A percentile compares a stretch with the other conserved stretches of the same genome.
Evolutionary conservation across 2,329 filamentous ascomycete species (phyloP).

Genomic region (Calonectria hawksworthii): DNA sequence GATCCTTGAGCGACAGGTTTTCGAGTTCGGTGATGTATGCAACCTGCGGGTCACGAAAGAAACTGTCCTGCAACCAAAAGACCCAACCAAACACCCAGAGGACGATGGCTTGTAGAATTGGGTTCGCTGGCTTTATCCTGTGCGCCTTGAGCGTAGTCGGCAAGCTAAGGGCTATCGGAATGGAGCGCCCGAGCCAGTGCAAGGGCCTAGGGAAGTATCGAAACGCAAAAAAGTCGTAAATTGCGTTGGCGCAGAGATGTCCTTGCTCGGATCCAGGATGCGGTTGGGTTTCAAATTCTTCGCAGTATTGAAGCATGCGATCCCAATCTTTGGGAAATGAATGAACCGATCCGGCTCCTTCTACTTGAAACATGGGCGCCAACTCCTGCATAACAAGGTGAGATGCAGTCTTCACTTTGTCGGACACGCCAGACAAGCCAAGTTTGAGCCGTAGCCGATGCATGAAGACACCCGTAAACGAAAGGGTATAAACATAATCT

Average conservation of each 20-base stretch:
- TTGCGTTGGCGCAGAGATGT: neutral
- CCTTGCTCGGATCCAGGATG: slow-evolving; percentile 2
- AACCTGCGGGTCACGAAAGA: neutral
- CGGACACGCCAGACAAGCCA: slow-evolving; percentile 10
- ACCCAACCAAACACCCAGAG: neutral
- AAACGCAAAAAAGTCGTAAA: slow-evolving; percentile 24
- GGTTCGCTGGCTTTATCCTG: slow-evolving; percentile 4
- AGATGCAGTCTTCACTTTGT: slow-evolving; percentile 21
- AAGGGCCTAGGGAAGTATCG: slow-evolving; percentile 17
- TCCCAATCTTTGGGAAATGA: slow-evolving; percentile 18
- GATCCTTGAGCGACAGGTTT: neutral
- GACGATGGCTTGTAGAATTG: neutral
- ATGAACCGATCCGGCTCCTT: neutral
- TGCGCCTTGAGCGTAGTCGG: slow-evolving; percentile 9
- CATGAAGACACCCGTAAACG: slow-evolving; percentile 21
- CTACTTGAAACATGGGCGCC: slow-evolving; percentile 20
- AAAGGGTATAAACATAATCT: slow-evolving; percentile 21
- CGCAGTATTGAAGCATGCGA: slow-evolving; percentile 8
- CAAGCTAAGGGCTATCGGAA: slow-evolving; percentile 15
- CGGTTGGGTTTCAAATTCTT: slow-evolving; percentile 14
- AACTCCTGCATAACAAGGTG: slow-evolving; percentile 25
- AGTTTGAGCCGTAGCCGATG: slow-evolving; percentile 17
- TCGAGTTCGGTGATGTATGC: neutral
- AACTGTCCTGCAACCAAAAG: neutral
- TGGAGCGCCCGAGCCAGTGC: slow-evolving; percentile 11